Evolutionary conservation across 257 asterid genomes (phyloP).

Genomic region (Plectranthus barbatus): DNA sequence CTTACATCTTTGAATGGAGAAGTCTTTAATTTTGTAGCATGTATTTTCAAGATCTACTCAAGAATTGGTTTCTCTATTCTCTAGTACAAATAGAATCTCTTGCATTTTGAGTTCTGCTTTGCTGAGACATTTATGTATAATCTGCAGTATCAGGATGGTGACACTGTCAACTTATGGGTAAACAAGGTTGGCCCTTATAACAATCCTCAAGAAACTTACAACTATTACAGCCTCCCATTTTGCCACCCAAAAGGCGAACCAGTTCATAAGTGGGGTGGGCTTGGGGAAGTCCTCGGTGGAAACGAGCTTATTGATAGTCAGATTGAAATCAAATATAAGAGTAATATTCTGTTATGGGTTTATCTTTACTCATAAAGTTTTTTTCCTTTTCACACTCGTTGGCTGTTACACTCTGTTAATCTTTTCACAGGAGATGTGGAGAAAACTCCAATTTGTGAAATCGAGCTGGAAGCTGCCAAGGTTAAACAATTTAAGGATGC

Average conservation of each 20-base stretch:
- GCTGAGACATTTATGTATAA: background rate
- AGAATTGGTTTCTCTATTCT: conserved; percentile 6
- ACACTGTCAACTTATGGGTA: conserved; percentile 56
- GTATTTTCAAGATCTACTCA: conserved; percentile 8
- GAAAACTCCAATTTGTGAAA: conserved; percentile 43
- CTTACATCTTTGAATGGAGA: background rate
- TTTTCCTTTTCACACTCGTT: background rate
- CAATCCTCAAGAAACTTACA: conserved; percentile 81
- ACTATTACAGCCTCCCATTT: conserved; percentile 67
- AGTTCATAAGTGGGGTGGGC: conserved; percentile 62
- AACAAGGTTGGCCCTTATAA: conserved; percentile 75
- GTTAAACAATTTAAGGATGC: conserved; percentile 67
- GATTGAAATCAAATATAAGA: conserved; percentile 56
- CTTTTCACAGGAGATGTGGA: conserved; percentile 43
- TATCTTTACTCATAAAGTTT: conserved; percentile 4
- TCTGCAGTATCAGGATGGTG: conserved; percentile 58
- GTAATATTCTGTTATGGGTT: conserved; percentile 29
- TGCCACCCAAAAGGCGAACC: conserved; percentile 44
- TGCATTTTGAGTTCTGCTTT: background rate
- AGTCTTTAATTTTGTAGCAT: background rate
- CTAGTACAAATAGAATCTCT: background rate
- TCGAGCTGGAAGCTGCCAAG: conserved; percentile 51
- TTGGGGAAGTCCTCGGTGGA: conserved; percentile 71
- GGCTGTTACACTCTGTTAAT: background rate
- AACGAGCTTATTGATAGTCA: conserved; percentile 71